Base-by-base conservation (phyloP, 306 rosid species). In the Sophora flavescens region DNA sequence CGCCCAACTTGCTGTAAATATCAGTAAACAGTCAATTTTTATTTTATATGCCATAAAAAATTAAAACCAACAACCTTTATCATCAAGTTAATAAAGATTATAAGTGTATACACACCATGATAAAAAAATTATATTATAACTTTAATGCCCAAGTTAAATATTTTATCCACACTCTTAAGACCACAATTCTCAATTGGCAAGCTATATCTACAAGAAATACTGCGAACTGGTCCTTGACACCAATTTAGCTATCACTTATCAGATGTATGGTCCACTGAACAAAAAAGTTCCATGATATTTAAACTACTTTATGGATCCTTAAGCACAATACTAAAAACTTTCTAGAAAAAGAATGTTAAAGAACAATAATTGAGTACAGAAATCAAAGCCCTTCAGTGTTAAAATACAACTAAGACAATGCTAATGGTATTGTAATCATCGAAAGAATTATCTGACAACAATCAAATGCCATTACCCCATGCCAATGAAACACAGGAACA, bases 1-100 rank as follows among this genome's bases (percentile, higher is more conserved):
- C 99, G 89, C 52, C 92, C 97, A 9, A 88, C 91, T 68, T 58
- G 90, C 99, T 95, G 96, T 56, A 83, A 77, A 82, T 15, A 60
- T 60, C 60, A 80, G 76, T 78, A 64, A 80, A 54, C 70, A 79
- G 71, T 51, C 74, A 79, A 61, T 39, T 76, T 69, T 76, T 36
- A 41, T 41, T 66, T 39, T 60, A 45, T 5, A 58, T 74, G 51
- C 22, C 14, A 50, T 13, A 32, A 26, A 47, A 78, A 63, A 68
- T 36, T 48, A 68, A 61, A 68, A 8, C 3, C 6, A 17, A 35
- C 16, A 73, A 16, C 53, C 51, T 18, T 58, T 53, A 7, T 33
- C 2, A 67, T 5, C 45, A 68, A 68, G 64, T 52, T 39, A 39
- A 42, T 14, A 75, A 38, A 41, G 36, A 41, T n/a, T 41, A 50